A percentile compares a stretch with the other conserved stretches of the same genome.
phyloP scores from a whole-genome alignment of 495 filamentous ascomycete genomes.

The Penicillium ochrochloron region DNA sequence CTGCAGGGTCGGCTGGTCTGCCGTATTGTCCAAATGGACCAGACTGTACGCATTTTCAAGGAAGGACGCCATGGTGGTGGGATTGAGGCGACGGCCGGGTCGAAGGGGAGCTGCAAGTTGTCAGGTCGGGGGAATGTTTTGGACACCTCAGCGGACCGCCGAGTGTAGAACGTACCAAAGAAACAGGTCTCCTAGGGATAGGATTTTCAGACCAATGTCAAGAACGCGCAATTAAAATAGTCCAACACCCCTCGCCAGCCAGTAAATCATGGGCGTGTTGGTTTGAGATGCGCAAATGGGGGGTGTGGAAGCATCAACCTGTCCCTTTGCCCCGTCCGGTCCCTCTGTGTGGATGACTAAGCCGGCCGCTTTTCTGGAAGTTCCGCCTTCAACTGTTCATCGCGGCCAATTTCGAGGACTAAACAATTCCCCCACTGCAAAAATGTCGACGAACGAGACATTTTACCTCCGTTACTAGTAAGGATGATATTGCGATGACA shows the following conservation, averaged over 20 bases:
- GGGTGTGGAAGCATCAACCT: constrained; percentile 42
- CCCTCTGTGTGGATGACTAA: constrained; percentile 59
- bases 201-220: constrained; percentile 26
- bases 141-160: constrained; percentile 30
- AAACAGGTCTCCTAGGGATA: constrained; percentile 34
- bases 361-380: constrained; percentile 36
- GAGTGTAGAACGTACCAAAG: constrained; percentile 28
- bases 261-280: constrained; percentile 45
- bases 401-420: constrained; percentile 13
- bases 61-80: constrained; percentile 85
- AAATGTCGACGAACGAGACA: constrained; percentile 68
- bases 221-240: constrained; percentile 38
- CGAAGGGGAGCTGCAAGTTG: constrained; percentile 45
- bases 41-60: constrained; percentile 92
- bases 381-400: constrained; percentile 28
- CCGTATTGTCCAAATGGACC: constrained; percentile 92
- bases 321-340: constrained; percentile 52
- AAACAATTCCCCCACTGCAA: constrained; percentile 11
- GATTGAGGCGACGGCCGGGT: constrained; percentile 30
- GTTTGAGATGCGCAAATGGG: constrained; percentile 38
- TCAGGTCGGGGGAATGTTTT: constrained; percentile 49
- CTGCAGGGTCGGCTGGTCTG: constrained; percentile 86
- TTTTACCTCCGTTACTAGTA: constrained; percentile 99
- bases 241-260: constrained; percentile 51
- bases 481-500: constrained; percentile 32